A percentile compares a stretch with the other conserved stretches of the same genome.
These are phyloP conservation scores for Coniella vitis DNA, from an alignment of 2,329 filamentous ascomycete species.

Conservation along the genomic window DNA sequence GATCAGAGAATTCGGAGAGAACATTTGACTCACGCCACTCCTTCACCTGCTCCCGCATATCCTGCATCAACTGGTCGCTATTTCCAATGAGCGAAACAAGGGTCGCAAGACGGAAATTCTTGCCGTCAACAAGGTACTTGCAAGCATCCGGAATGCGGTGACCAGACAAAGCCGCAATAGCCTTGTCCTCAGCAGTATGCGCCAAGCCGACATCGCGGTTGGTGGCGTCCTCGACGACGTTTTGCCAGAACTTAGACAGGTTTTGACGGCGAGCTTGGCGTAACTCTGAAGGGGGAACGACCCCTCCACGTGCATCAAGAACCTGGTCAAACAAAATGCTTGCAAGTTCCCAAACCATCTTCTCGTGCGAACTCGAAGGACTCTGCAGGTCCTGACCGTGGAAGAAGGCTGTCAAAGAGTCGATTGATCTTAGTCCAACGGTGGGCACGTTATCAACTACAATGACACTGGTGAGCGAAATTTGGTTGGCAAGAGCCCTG, in stretches of 20 bases:
- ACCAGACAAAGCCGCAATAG: conserved; percentile 70
- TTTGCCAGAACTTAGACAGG: conserved; percentile 61
- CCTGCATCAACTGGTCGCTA: conserved; percentile 60
- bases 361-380: conserved; percentile 49
- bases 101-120: conserved; percentile 78
- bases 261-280: conserved; percentile 48
- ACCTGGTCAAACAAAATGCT: conserved; percentile 80
- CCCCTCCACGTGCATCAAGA: conserved; percentile 24
- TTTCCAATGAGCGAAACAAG: conserved; percentile 76
- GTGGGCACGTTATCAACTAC: conserved; percentile 53
- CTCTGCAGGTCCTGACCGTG: conserved; percentile 28
- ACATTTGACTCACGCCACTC: conserved; percentile 80
- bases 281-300: conserved; percentile 8
- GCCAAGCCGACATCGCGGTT: conserved; percentile 50
- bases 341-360: conserved; percentile 76
- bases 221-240: conserved; percentile 56
- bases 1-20: conserved; percentile 78
- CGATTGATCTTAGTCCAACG: conserved; percentile 40
- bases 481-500: conserved; percentile 48
- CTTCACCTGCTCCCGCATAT: conserved; percentile 73
- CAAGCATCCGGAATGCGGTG: conserved; percentile 80
- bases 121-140: conserved; percentile 65
- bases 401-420: conserved; percentile 44
- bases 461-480: conserved; percentile 46
- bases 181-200: conserved; percentile 69